Base-by-base conservation (phyloP, 352 stramenopile species). In the Pythium monospermum region DNA sequence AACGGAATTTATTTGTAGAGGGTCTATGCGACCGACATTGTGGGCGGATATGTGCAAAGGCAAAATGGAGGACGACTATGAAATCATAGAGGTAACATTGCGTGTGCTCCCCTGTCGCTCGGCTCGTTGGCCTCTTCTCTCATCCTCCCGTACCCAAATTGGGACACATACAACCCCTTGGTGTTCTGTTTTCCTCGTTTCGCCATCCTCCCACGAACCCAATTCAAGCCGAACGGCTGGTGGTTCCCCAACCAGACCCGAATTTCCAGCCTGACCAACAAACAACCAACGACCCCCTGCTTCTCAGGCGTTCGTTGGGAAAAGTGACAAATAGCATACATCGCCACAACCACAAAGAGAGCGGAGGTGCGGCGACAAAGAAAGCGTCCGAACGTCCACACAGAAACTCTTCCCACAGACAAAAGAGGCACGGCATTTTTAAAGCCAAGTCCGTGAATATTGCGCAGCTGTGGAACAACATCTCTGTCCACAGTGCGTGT, bases 221-320 rank as follows among this genome's bases (percentile, higher is more conserved):
- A 57, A 48, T 47, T 21, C 22, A 26, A 31, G 43, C 21, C 31
- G 43, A 47, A 33, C 26, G 38, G 32, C 39, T 39, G 51, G 16
- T 15, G 28, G 39, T 38, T 25, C 23, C 46, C 54, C 54, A 53
- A 62, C 54, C 54, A 62, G 41, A 62, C 46, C 23, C 41, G 15
- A 48, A 49, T 62, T 62, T 57, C 47, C 47, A 42, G 54, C 39
- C 54, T 62, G 54, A 62, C 54, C 54, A 62, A 62, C 54, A 62
- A 62, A 46, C 54, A 62, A 38, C 53, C 36, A 50, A 33, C 36
- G 18, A 28, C 37, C 19, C 26, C 39, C 38, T 6, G 4, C 21
- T 36, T 53, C 40, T 22, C 37, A 31, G 21, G 40, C 53, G 53
- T 61, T 61, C 53, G 53, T 61, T 61, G 53, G 44, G 45, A 27